Evolutionary conservation across 257 asterid genomes (phyloP), one percentile per base, ranked within the genome.

Genomic region (Echium plantagineum): DNA sequence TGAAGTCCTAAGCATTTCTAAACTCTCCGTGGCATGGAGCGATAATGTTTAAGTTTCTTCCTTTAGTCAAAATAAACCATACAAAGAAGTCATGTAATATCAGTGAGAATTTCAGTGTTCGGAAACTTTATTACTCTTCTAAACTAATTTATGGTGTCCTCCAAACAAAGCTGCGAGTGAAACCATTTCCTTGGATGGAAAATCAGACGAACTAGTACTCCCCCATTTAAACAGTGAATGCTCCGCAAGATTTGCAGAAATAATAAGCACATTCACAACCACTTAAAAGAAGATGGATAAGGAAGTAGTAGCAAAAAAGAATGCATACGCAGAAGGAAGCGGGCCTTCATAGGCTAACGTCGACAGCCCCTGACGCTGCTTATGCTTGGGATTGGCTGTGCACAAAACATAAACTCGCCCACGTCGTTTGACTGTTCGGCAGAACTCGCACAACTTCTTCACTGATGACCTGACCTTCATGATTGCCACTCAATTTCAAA

Each of bases 381-480:
- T 93, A 78, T 93, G 98, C 86, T 93, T 93, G 63, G 97, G 97
- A 77, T 86, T 89, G 35, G 81, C 90, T 12, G 97, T 31, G 75
- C 98, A 93, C 64, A 88, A 58, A 47, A 89, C 89, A 63, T 86
- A 93, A 28, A 93, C 90, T 21, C 95, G 88, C 67, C 97, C 95
- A 28, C 94, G 94, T 35, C 98, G 82, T 71, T 89, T 93, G 72
- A 89, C 79, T 7, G 90, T 83, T 58, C 84, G 80, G 66, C 98
- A 93, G 70, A 77, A 88, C 80, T 82, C 97, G 9, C 98, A 93
- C 90, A 93, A 60, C 72, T 89, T 93, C 75, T 93, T 93, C 58
- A 93, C 98, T 18, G 98, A 86, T 17, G 98, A 81, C 42, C 97
- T 87, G 49, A 91, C 97, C 94, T 91, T 88, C 98, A 91, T 91